Conservation (phyloP, 768 basidiomycete genomes). For the Pisolithus sp. region DNA sequence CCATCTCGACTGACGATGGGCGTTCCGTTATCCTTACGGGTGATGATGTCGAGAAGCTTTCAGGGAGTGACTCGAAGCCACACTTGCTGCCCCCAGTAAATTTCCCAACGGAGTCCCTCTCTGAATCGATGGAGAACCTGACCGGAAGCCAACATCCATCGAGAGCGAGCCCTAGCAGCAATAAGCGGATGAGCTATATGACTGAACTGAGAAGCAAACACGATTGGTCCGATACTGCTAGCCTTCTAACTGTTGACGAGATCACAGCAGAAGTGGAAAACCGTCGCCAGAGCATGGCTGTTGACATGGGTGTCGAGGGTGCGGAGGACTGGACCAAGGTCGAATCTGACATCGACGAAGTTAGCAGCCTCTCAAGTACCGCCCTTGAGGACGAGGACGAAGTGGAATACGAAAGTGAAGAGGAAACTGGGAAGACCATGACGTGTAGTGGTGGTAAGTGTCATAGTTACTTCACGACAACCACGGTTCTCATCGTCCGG, state of each 20-base stretch:
- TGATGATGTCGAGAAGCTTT: constrained; percentile 36
- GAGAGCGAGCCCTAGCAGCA: constrained; percentile 39
- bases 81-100: constrained; percentile 74
- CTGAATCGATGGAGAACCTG: constrained; percentile 67
- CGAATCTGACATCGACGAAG: constrained; percentile 46
- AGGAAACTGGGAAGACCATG: constrained; percentile 46
- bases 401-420: constrained; percentile 37
- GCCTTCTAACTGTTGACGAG: constrained; percentile 92
- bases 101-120: constrained; percentile 71
- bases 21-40: constrained; percentile 54
- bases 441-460: constrained; percentile 44
- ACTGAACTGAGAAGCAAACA: constrained; percentile 76
- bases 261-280: constrained; percentile 92
- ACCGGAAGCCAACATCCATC: constrained; percentile 36
- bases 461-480: background rate
- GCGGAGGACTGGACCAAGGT: constrained; percentile 74
- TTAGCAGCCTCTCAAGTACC: constrained; percentile 38
- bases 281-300: constrained; percentile 46
- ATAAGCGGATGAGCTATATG: constrained; percentile 72
- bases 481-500: constrained; percentile 3
- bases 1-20: constrained; percentile 70
- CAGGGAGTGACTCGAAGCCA: constrained; percentile 31
- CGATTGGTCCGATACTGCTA: constrained; percentile 83
- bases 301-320: constrained; percentile 39
- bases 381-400: constrained; percentile 42